These are phyloP conservation scores for Schoenoplectus triqueter DNA, from an alignment of 202 grass and related monocot genomes.

Conservation along the genomic window DNA sequence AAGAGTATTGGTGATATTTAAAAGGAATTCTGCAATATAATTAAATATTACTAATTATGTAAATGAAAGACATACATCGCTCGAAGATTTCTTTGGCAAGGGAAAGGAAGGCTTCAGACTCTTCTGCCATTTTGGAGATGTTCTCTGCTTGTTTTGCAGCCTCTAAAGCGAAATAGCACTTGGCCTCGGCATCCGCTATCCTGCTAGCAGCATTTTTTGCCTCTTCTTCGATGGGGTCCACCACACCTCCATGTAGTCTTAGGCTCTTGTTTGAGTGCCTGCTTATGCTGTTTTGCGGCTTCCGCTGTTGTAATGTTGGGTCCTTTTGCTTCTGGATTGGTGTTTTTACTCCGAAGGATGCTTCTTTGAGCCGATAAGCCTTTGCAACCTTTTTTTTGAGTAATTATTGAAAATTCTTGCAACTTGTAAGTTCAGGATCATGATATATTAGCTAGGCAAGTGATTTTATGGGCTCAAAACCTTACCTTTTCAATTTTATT, in stretches of 20 bases:
- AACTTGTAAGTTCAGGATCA: constrained; percentile 10
- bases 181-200: constrained; percentile 84
- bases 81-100: constrained; percentile 71
- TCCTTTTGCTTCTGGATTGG: constrained; percentile 68
- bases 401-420: not conserved
- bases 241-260: constrained; percentile 25
- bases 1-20: not conserved
- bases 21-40: constrained; percentile 2
- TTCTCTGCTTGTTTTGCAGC: constrained; percentile 71
- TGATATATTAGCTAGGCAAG: not conserved
- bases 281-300: constrained; percentile 25
- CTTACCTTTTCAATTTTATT: constrained; percentile 95
- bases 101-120: constrained; percentile 60
- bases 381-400: constrained; percentile 51
- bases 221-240: constrained; percentile 52
- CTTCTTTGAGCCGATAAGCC: constrained; percentile 66
- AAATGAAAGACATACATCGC: constrained; percentile 58
- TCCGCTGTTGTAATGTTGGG: constrained; percentile 46
- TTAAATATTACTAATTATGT: not conserved
- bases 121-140: constrained; percentile 67
- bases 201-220: constrained; percentile 62
- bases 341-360: constrained; percentile 57
- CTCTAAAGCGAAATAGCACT: constrained; percentile 75
- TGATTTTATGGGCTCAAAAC: constrained; percentile 14
- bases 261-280: constrained; percentile 10